Conservation (phyloP, 768 basidiomycete species). For the Tricholomella constricta region DNA sequence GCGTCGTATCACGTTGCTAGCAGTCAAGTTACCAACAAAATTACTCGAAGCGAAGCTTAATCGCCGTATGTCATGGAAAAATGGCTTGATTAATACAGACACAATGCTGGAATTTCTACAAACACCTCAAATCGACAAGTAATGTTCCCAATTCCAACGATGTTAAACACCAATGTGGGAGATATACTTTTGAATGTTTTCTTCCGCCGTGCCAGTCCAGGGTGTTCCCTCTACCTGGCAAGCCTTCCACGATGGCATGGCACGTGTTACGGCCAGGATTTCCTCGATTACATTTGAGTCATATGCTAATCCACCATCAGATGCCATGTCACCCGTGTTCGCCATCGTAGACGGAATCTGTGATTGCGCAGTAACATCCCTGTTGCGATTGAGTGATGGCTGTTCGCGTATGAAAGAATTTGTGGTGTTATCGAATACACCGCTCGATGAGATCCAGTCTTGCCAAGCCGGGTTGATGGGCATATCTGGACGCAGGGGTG, state of each 20-base stretch:
- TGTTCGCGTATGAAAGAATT: slow-evolving; percentile 7
- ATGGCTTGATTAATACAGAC: too few relatives aligned
- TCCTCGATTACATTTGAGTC: slow-evolving; percentile 26
- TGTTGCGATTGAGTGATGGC: not conserved
- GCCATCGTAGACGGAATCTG: not conserved
- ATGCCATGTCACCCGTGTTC: too few relatives aligned
- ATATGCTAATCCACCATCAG: too few relatives aligned
- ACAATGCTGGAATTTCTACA: too few relatives aligned
- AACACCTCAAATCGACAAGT: too few relatives aligned
- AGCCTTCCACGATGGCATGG: slow-evolving; percentile 33
- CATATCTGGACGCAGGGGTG: slow-evolving; percentile 15
- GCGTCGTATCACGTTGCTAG: too few relatives aligned
- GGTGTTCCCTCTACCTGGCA: slow-evolving; percentile 32
- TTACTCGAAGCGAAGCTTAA: too few relatives aligned
- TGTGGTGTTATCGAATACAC: slow-evolving; percentile 16
- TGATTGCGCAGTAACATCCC: slow-evolving; percentile 1
- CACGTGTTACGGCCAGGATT: slow-evolving; percentile 31
- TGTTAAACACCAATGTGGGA: slow-evolving; percentile 14
- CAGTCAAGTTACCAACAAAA: too few relatives aligned
- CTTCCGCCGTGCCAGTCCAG: slow-evolving; percentile 35
- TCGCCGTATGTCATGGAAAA: too few relatives aligned
- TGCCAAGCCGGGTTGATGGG: slow-evolving; percentile 23
- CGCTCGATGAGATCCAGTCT: slow-evolving; percentile 26
- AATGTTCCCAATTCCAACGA: too few relatives aligned
- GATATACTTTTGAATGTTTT: slow-evolving; percentile 32